phyloP scores from a whole-genome alignment of 2,329 filamentous ascomycete genomes.

The Kalmusia sp. region DNA sequence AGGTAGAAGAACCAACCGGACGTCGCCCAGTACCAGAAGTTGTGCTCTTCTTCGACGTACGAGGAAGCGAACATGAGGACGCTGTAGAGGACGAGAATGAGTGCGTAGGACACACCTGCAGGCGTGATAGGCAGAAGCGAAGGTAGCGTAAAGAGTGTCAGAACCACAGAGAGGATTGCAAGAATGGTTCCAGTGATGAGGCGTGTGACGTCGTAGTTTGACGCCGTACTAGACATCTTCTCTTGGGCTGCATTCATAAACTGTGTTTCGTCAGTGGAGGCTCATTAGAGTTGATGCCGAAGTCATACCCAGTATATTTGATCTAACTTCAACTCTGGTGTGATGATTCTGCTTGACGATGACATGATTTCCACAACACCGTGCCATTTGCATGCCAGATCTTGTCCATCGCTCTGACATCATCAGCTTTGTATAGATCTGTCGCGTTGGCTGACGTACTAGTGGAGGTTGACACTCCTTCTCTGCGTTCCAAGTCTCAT shows the following conservation, averaged over 20 bases:
- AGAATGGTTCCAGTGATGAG: conserved; percentile 58
- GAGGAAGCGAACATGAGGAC: conserved; percentile 98
- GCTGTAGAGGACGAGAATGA: conserved; percentile 64
- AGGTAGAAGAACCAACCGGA: conserved; percentile 70
- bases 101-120: conserved; percentile 49
- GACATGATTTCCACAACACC: conserved; percentile 27
- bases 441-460: conserved; percentile 5
- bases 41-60: conserved; percentile 97
- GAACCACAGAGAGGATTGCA: conserved; percentile 54
- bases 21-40: conserved; percentile 96
- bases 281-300: neutral
- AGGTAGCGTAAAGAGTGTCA: conserved; percentile 42
- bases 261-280: conserved; percentile 17
- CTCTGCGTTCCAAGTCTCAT: conserved; percentile 16
- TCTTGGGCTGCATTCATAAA: conserved; percentile 78
- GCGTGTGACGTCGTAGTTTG: conserved; percentile 81
- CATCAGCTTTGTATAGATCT: neutral
- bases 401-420: conserved; percentile 32
- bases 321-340: conserved; percentile 18
- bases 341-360: conserved; percentile 4
- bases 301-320: conserved; percentile 54
- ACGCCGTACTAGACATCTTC: conserved; percentile 86
- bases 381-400: conserved; percentile 74
- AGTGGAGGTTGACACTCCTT: conserved; percentile 17
- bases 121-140: conserved; percentile 58